Conservation (phyloP, 768 basidiomycete species). For the Mycena vulgaris region DNA sequence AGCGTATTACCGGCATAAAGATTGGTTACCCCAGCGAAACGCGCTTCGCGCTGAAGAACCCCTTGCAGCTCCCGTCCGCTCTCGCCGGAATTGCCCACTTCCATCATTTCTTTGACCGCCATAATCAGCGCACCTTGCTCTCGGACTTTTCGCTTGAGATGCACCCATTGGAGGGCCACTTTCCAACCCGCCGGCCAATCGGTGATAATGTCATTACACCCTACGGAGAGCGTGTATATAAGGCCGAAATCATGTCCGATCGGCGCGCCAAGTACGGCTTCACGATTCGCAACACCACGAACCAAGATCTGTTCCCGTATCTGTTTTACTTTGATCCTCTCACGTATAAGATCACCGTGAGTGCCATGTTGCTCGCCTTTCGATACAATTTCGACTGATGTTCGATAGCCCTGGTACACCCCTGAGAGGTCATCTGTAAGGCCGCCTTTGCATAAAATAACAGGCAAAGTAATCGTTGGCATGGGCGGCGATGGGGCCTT, state of each 20-base stretch:
- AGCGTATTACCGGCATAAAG: neutral
- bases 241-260: too few species aligned
- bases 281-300: neutral
- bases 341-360: neutral
- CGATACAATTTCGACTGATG: neutral
- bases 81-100: neutral
- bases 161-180: neutral
- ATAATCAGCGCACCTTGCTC: neutral
- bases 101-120: neutral
- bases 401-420: constrained; percentile 3
- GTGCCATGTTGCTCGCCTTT: neutral
- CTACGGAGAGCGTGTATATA: too few species aligned
- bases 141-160: neutral
- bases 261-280: neutral
- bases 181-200: neutral
- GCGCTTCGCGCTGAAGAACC: neutral
- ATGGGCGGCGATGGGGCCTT: constrained; percentile 16
- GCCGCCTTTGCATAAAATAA: neutral
- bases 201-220: neutral
- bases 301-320: neutral
- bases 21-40: neutral
- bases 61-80: neutral
- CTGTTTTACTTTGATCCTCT: neutral
- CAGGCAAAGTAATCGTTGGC: neutral
- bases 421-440: neutral